phyloP scores from a whole-genome alignment of 345 rosid genomes.

The Cardamine occulta region DNA sequence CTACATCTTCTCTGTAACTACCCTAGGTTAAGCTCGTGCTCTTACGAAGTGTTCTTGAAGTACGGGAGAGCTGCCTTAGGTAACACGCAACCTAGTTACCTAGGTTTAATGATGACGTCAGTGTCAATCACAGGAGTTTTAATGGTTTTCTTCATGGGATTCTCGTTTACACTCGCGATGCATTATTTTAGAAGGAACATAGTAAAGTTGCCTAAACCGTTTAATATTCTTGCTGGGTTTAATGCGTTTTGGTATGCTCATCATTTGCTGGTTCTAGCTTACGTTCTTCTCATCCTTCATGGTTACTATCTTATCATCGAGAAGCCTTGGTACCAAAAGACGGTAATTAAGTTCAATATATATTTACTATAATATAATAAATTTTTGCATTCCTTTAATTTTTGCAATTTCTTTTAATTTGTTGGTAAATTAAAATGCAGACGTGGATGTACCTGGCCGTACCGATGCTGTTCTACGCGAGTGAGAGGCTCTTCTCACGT shows the following conservation, averaged over 20 bases:
- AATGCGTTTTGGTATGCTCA: slow-evolving; percentile 98
- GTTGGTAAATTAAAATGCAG: slow-evolving; percentile 47
- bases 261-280: slow-evolving; percentile 76
- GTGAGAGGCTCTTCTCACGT: slow-evolving; percentile 61
- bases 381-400: background rate
- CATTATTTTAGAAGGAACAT: slow-evolving; percentile 70
- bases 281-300: slow-evolving; percentile 67
- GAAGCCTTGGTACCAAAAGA: slow-evolving; percentile 71
- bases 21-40: slow-evolving; percentile 55
- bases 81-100: slow-evolving; percentile 67
- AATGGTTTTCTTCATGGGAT: slow-evolving; percentile 61
- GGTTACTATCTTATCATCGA: slow-evolving; percentile 73
- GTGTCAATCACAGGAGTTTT: slow-evolving; percentile 73
- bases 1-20: slow-evolving; percentile 72
- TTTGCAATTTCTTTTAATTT: background rate
- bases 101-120: slow-evolving; percentile 50
- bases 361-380: background rate
- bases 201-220: slow-evolving; percentile 67
- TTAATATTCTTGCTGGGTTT: slow-evolving; percentile 76
- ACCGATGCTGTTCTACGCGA: slow-evolving; percentile 64
- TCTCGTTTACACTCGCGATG: slow-evolving; percentile 70
- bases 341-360: slow-evolving; percentile 49
- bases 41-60: slow-evolving; percentile 51
- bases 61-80: slow-evolving; percentile 52
- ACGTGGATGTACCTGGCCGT: slow-evolving; percentile 84